Base-by-base conservation (phyloP, 2,329 filamentous ascomycete species). In the Rhynchosporium graminicola region DNA sequence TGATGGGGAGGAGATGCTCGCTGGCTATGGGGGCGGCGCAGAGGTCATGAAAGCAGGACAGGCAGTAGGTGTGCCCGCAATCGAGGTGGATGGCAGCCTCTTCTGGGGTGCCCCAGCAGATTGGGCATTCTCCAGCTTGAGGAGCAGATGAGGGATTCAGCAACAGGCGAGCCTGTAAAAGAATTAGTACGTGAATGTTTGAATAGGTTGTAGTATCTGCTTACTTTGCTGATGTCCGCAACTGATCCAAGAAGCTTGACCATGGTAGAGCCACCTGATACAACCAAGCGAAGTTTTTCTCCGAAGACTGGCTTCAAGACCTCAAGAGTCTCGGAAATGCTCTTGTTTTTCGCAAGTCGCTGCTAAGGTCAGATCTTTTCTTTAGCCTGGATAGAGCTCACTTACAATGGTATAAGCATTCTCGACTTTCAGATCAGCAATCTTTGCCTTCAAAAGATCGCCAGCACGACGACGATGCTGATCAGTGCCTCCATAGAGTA, bases 21-120 rank as follows among this genome's bases (percentile, higher is more conserved):
- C 47, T 31, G 3, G 26, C 20, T 20, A 20, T 20, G 20, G 20
- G 13, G 12, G 28, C 9, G 8, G 9, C 33, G 6, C 45, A 31
- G 7, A 33, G 46, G 1, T 6, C 0, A 13, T 10, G 5, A 6
- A 59, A 33, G 31, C 57, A 59, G 13, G 36, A 46, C 6, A 13
- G 3, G 33, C 57, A 59, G 15, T 59, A 52, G 15, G 33, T 46
- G 15, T 59, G 57, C 13, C 46, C 46, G 26, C 57, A 52, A 33
- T 9, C 26, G 6, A 43, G 3, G 13, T 10, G 26, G 20, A 59
- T 26, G 13, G 48, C 20, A 43, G 4, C 42, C 4, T 52, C 38
- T 26, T 52, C 36, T 7, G 55, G 55, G 5, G 42, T 38, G 6
- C 15, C 26, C n/a, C 33, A 52, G 36, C 57, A 52, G 8, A 52